Evolutionary conservation across 1,139 yeast genomes (phyloP).

Genomic region (Kodamaea sp.): DNA sequence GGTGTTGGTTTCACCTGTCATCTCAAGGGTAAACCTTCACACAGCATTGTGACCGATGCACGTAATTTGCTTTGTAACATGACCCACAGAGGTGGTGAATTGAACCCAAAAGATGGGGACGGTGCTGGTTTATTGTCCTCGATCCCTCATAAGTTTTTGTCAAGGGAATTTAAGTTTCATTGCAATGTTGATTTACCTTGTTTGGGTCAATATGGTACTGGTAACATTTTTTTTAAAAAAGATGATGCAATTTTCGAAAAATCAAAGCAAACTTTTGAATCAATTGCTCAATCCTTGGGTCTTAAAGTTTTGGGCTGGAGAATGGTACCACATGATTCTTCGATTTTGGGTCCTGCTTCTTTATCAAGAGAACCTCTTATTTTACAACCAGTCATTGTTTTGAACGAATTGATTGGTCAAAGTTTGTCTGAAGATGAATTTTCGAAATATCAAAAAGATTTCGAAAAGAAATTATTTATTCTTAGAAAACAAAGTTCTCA

Average conservation of each 20-base stretch:
- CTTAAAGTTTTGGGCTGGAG: constrained; percentile 92
- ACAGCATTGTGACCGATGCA: constrained; percentile 92
- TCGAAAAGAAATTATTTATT: constrained; percentile 81
- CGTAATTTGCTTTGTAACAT: constrained; percentile 84
- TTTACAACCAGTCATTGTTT: constrained; percentile 82
- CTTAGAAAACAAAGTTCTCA: constrained; percentile 88
- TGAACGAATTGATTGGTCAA: constrained; percentile 48
- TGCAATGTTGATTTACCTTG: constrained; percentile 61
- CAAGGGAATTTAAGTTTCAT: constrained; percentile 74
- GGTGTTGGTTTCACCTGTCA: constrained; percentile 98
- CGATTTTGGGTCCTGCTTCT: constrained; percentile 93
- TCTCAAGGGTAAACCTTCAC: constrained; percentile 83
- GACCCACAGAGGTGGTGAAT: constrained; percentile 98
- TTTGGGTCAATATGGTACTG: constrained; percentile 89
- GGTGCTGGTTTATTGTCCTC: constrained; percentile 98
- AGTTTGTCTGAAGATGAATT: constrained; percentile 51
- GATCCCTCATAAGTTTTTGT: constrained; percentile 83
- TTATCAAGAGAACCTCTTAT: constrained; percentile 88
- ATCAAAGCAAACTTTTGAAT: constrained; percentile 74
- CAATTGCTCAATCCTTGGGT: constrained; percentile 71
- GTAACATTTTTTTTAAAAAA: constrained; percentile 87
- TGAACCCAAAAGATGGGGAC: constrained; percentile 96
- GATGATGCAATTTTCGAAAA: constrained; percentile 64
- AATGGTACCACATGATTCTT: constrained; percentile 89
- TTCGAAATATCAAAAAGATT: constrained; percentile 58